Evolutionary conservation across 345 rosid species (phyloP).

Genomic region (Aquilaria yunnanensis): DNA sequence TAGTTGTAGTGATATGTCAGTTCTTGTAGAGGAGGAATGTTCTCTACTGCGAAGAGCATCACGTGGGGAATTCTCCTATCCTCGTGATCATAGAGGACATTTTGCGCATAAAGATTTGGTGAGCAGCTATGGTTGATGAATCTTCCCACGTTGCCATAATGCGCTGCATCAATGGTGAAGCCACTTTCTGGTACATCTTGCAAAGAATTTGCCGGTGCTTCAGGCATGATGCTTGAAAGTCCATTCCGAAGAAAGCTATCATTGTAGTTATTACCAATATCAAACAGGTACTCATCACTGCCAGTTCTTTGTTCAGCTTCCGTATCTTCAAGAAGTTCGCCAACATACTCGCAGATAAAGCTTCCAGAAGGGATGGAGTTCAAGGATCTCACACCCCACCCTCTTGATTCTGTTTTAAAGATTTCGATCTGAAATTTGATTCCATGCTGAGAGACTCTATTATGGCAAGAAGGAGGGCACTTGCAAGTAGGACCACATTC

Average conservation of each 20-base stretch:
- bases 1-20: constrained; percentile 80
- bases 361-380: constrained; percentile 73
- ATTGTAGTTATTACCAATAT: constrained; percentile 47
- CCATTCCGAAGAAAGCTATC: constrained; percentile 40
- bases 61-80: constrained; percentile 78
- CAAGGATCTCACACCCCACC: constrained; percentile 91
- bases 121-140: constrained; percentile 92
- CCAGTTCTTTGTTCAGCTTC: constrained; percentile 64
- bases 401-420: constrained; percentile 72
- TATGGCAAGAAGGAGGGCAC: constrained; percentile 69
- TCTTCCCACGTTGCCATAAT: constrained; percentile 67
- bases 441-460: constrained; percentile 72
- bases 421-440: constrained; percentile 72
- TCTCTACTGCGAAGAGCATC: constrained; percentile 80
- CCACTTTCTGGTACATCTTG: constrained; percentile 35
- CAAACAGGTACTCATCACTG: constrained; percentile 78
- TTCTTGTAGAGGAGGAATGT: constrained; percentile 90
- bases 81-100: constrained; percentile 71
- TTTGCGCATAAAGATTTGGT: constrained; percentile 87
- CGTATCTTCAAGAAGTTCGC: constrained; percentile 71
- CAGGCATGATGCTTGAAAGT: constrained; percentile 42
- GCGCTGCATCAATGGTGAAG: constrained; percentile 84
- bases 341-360: constrained; percentile 84
- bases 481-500: constrained; percentile 85
- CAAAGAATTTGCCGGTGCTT: constrained; percentile 19